Percentiles rank a stretch among this genome's conserved stretches.
These are phyloP conservation scores for Umbilicaria muhlenbergii DNA, from an alignment of 495 filamentous ascomycete species.

Conservation along the genomic window DNA sequence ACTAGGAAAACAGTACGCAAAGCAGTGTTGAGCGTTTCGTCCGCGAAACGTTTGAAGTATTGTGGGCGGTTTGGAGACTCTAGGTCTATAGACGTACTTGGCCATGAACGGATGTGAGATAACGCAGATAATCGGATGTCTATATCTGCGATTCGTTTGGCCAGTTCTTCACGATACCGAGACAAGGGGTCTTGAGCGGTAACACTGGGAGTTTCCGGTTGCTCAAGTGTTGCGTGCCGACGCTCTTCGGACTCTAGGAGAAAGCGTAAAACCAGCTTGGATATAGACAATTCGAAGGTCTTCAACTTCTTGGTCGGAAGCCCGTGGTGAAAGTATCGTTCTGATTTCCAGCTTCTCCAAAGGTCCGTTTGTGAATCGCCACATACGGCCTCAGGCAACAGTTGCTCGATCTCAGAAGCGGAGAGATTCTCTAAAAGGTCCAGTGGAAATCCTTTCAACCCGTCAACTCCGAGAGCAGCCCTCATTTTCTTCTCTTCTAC, in stretches of 20 bases:
- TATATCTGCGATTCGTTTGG: neutral
- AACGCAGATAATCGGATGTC: neutral
- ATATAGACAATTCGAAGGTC: slow-evolving; percentile 13
- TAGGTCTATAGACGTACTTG: neutral
- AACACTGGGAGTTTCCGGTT: neutral
- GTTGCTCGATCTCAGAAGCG: neutral
- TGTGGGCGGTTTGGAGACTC: slow-evolving; percentile 5
- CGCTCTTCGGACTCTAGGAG: slow-evolving; percentile 1
- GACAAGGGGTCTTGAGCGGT: neutral
- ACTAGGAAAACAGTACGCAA: slow-evolving; percentile 1
- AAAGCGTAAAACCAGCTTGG: slow-evolving; percentile 5
- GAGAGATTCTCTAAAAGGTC: slow-evolving; percentile 8
- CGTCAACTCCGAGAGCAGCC: slow-evolving; percentile 8
- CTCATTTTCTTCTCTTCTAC: slow-evolving; percentile 1
- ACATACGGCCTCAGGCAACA: neutral
- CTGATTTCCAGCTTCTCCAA: slow-evolving; percentile 1
- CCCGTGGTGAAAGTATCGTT: neutral
- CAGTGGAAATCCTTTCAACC: slow-evolving; percentile 8
- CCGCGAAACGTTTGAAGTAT: slow-evolving; percentile 1
- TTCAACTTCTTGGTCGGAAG: slow-evolving; percentile 7
- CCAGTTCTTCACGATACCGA: neutral
- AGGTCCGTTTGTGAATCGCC: slow-evolving; percentile 4
- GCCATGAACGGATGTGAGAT: too few relatives aligned
- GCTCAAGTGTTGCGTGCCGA: neutral
- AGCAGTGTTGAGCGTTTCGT: neutral